Conservation (phyloP, 2,329 filamentous ascomycete genomes). For the Setomelanomma holmii region DNA sequence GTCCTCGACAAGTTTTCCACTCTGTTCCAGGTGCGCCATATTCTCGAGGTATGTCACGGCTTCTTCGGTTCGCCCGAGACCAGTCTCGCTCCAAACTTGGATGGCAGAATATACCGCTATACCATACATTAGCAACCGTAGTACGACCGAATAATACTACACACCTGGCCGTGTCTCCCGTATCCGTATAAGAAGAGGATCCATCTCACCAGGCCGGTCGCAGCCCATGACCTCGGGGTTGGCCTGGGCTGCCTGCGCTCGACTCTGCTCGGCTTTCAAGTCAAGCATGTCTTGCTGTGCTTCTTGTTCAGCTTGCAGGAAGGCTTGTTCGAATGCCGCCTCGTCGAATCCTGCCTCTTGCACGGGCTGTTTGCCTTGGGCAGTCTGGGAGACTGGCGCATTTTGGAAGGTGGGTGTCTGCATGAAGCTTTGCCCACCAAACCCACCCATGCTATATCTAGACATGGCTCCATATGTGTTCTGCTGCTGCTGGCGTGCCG, state of each 20-base stretch:
- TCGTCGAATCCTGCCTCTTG: slow-evolving; percentile 58
- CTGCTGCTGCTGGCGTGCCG: slow-evolving; percentile 30
- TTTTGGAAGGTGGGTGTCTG: slow-evolving; percentile 28
- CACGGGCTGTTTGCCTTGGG: slow-evolving; percentile 44
- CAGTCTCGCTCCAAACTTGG: slow-evolving; percentile 43
- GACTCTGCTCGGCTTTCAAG: slow-evolving; percentile 23
- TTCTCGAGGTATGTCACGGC: slow-evolving; percentile 33
- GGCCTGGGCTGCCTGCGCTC: slow-evolving; percentile 18
- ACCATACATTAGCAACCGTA: slow-evolving; percentile 19
- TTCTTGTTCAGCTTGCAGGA: slow-evolving; percentile 57
- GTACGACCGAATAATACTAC: slow-evolving; percentile 23
- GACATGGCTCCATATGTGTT: slow-evolving; percentile 35
- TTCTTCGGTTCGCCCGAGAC: slow-evolving; percentile 34
- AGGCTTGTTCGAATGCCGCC: slow-evolving; percentile 63
- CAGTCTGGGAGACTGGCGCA: slow-evolving; percentile 27
- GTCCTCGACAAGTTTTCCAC: slow-evolving; percentile 34
- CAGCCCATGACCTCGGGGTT: slow-evolving; percentile 23
- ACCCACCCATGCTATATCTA: slow-evolving; percentile 36
- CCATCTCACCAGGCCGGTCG: slow-evolving; percentile 34
- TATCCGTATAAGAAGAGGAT: slow-evolving; percentile 42
- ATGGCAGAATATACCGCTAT: slow-evolving; percentile 43
- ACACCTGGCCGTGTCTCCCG: slow-evolving; percentile 44
- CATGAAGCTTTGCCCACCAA: slow-evolving; percentile 35
- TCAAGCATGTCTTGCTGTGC: slow-evolving; percentile 51
- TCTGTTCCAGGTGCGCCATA: slow-evolving; percentile 33